phyloP scores from a whole-genome alignment of 192 early-diverging fungal genomes.

The Coemansia umbellata region DNA sequence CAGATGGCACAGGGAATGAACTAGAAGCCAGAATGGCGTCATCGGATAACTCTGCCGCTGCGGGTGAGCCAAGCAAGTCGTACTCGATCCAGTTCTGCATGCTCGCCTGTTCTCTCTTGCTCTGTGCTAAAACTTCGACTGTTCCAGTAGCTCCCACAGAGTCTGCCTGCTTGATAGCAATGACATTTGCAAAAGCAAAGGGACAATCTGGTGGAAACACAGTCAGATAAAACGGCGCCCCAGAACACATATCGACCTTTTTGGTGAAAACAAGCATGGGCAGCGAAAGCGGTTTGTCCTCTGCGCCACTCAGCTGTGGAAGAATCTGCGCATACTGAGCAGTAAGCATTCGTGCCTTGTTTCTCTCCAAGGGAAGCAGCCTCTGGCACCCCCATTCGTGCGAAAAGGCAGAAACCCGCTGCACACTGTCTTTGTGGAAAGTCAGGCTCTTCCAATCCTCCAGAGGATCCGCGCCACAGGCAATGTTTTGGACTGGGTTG shows the following conservation, averaged over 20 bases:
- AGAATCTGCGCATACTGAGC: constrained; percentile 50
- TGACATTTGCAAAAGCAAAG: constrained; percentile 36
- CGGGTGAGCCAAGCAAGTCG: constrained; percentile 35
- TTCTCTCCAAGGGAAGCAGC: constrained; percentile 26
- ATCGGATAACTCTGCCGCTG: neutral
- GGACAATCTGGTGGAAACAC: constrained; percentile 15
- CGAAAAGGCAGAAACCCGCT: constrained; percentile 5
- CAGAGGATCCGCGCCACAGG: constrained; percentile 33
- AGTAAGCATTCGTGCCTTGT: constrained; percentile 31
- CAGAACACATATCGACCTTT: neutral
- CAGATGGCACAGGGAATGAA: neutral
- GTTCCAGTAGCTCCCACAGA: neutral
- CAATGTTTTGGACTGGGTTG: constrained; percentile 1
- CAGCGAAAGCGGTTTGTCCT: neutral
- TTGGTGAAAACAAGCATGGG: constrained; percentile 40
- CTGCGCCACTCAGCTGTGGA: constrained; percentile 12
- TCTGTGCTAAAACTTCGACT: constrained; percentile 2
- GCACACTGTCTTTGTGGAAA: constrained; percentile 2
- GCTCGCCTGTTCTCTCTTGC: neutral
- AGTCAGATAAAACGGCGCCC: constrained; percentile 28
- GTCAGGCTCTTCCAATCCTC: constrained; percentile 16
- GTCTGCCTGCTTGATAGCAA: constrained; percentile 12
- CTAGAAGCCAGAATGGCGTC: neutral
- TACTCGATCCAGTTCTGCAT: constrained; percentile 45
- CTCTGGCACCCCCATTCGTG: constrained; percentile 28